Percentiles rank a stretch among this genome's conserved stretches.
Conservation (phyloP, 495 filamentous ascomycete genomes). For the Astrothelium subdiscretum region DNA sequence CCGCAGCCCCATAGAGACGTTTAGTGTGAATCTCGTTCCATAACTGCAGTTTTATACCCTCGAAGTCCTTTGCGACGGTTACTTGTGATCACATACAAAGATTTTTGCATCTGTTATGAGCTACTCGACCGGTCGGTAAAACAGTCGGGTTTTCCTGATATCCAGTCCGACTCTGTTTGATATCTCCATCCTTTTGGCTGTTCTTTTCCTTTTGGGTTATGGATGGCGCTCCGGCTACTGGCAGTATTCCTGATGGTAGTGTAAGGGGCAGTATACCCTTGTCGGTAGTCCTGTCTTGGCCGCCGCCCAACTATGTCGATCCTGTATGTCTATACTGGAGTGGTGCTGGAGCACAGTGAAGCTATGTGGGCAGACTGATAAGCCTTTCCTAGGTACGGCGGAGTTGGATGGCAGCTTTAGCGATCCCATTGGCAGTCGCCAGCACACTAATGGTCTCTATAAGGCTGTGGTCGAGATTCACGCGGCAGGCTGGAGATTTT, state of each 20-base stretch:
- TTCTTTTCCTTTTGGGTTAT: not conserved
- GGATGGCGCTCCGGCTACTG: not conserved
- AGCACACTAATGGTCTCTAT: slow-evolving; percentile 8
- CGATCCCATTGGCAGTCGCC: slow-evolving; percentile 6
- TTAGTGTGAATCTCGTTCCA: too few species aligned
- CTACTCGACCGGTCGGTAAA: too few species aligned
- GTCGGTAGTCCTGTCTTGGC: slow-evolving; percentile 7
- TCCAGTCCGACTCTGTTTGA: too few species aligned
- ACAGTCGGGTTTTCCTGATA: too few species aligned
- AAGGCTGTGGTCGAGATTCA: slow-evolving; percentile 11
- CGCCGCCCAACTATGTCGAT: slow-evolving; percentile 6
- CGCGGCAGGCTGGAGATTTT: slow-evolving; percentile 8
- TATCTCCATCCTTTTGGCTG: not conserved
- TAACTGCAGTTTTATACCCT: too few species aligned
- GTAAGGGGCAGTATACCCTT: not conserved
- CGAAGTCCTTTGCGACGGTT: too few species aligned
- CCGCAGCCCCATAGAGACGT: too few species aligned
- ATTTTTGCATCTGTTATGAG: too few species aligned
- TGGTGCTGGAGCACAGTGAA: too few species aligned
- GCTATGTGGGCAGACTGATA: too few species aligned
- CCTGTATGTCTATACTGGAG: not conserved
- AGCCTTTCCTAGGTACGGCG: not conserved
- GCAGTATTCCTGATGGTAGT: not conserved
- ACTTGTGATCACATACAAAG: too few species aligned
- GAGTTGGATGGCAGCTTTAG: slow-evolving; percentile 9